A percentile compares a stretch with the other conserved stretches of the same genome.
These are phyloP conservation scores for Cynara cardunculus DNA, from an alignment of 129 eudicot species.

Conservation along the genomic window DNA sequence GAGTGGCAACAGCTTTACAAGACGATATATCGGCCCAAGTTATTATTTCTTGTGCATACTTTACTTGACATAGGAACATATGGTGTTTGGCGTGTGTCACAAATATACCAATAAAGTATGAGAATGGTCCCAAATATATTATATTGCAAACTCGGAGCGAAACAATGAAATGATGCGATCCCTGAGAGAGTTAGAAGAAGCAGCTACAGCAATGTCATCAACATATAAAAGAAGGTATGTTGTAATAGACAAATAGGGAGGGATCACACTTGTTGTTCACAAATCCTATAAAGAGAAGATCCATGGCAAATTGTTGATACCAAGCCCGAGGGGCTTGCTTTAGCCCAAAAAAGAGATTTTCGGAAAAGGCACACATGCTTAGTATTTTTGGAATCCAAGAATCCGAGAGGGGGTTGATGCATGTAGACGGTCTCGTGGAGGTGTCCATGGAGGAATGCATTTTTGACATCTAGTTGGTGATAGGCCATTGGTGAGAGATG, in stretches of 20 bases:
- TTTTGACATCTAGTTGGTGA: too few relatives aligned
- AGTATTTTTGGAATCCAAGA: background rate
- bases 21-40: background rate
- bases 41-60: background rate
- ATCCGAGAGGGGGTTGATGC: background rate
- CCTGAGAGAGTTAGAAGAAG: background rate
- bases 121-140: background rate
- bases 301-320: background rate
- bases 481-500: too few relatives aligned
- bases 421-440: background rate
- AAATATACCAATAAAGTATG: background rate
- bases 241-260: too few relatives aligned
- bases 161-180: background rate
- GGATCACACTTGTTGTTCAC: background rate
- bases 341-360: background rate
- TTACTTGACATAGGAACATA: background rate
- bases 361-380: background rate
- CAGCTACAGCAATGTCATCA: background rate
- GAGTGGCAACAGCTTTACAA: background rate
- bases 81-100: background rate
- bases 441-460: background rate
- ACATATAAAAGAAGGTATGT: too few relatives aligned
- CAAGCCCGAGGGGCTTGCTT: background rate
- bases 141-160: too few relatives aligned
- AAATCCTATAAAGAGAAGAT: background rate